Evolutionary conservation across 148 eudicot genomes (phyloP).

Genomic region (Amaranthus palmeri): DNA sequence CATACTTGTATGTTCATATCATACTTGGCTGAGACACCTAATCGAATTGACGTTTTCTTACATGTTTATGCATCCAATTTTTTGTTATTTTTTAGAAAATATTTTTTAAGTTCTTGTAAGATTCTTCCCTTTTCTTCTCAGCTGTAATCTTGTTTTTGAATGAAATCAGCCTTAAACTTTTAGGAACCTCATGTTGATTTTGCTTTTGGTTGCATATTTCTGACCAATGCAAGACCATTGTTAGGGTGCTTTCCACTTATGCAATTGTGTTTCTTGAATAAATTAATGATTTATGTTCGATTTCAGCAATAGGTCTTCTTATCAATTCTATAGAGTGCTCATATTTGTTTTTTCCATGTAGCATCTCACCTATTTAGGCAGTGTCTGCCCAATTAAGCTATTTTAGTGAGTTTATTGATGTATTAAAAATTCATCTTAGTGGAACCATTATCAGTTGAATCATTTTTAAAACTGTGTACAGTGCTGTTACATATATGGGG

Average conservation of each 20-base stretch:
- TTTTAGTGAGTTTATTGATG: background rate
- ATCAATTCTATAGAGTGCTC: background rate
- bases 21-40: background rate
- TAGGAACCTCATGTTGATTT: background rate
- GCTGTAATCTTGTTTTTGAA: background rate
- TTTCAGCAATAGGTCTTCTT: background rate
- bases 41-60: background rate
- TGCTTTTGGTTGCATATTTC: background rate
- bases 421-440: conserved; percentile 1
- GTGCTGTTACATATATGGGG: background rate
- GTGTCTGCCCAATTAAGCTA: background rate
- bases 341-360: background rate
- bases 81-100: background rate
- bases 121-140: background rate
- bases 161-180: background rate
- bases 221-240: background rate
- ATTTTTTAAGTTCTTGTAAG: background rate
- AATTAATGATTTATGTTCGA: background rate
- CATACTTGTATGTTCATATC: background rate
- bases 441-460: background rate
- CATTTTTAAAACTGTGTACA: background rate
- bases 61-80: background rate
- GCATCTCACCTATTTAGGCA: background rate
- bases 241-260: conserved; percentile 1
- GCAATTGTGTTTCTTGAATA: background rate